These are phyloP conservation scores for Russula emetica DNA, from an alignment of 768 basidiomycete species.

Conservation along the genomic window DNA sequence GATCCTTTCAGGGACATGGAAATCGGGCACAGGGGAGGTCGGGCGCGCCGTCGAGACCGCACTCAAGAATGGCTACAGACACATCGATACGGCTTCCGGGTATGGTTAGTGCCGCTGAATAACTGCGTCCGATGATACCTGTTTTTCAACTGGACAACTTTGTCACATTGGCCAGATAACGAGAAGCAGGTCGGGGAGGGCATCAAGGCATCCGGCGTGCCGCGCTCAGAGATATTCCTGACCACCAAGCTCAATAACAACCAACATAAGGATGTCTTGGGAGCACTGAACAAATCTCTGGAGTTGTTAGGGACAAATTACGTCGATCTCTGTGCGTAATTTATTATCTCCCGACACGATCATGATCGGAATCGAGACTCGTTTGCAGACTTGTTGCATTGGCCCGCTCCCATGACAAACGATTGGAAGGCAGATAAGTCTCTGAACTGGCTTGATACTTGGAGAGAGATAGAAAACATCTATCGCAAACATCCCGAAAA, in stretches of 20 bases:
- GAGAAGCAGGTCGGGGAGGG: constrained; percentile 81
- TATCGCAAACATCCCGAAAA: constrained; percentile 63
- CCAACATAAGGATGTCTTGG: constrained; percentile 54
- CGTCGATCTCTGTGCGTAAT: constrained; percentile 64
- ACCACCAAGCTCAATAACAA: constrained; percentile 69
- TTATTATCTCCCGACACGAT: not conserved
- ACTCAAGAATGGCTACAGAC: constrained; percentile 68
- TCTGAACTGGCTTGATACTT: constrained; percentile 68
- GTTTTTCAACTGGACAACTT: not conserved
- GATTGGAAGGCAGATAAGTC: constrained; percentile 52
- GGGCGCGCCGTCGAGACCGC: constrained; percentile 71
- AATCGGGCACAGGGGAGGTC: constrained; percentile 64
- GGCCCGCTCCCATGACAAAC: constrained; percentile 70
- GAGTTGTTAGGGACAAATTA: constrained; percentile 66
- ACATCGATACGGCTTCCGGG: constrained; percentile 64
- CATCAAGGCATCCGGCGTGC: constrained; percentile 68
- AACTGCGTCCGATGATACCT: not conserved
- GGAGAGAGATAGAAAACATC: constrained; percentile 71
- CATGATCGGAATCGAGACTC: not conserved
- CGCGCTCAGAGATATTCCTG: constrained; percentile 71
- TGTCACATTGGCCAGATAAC: constrained; percentile 40
- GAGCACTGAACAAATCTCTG: constrained; percentile 67
- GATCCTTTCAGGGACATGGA: constrained; percentile 62
- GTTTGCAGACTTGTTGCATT: constrained; percentile 66
- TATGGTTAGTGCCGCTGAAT: constrained; percentile 39